Base-by-base conservation (phyloP, 805 yeast genomes). In the Saturnispora saitoi region DNA sequence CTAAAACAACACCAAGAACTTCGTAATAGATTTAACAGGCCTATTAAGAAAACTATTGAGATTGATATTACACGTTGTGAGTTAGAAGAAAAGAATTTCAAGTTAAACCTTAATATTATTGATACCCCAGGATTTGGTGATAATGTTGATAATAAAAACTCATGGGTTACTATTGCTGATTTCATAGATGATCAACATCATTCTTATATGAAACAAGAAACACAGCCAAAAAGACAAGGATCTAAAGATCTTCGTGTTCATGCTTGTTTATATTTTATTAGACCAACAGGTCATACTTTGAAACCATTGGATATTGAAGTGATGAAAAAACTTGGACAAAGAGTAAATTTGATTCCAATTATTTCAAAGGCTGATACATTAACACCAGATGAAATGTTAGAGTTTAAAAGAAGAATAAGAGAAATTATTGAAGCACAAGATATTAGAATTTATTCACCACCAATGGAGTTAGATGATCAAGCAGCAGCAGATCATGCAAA, bases 111-210 rank as follows among this genome's bases (percentile, higher is more conserved):
- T 54, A 88, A 88, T 56, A 75, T 90, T 49, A 80, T 90, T 58
- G 96, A 89, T 66, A 87, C 96, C 2, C 96, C 96, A 8, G 96
- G 96, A 1, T 87, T 88, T 64, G 97, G 96, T 52, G 95, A 87
- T 63, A 85, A 83, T 64, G 84, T 88, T 55, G 84, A 89, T 70
- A 90, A 89, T 68, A 76, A 75, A 59, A 83, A 84, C 63, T 75
- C 93, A 41, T 88, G 95, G 95, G 83, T 81, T 51, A 88, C 96
- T 34, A 77, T 88, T 57, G 73, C 85, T 52, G 95, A 87, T 65
- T 90, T 87, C 65, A 80, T 90, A 54, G 96, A 89, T 65, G 95
- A 87, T 62, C 96, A 89, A 70, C 93, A 87, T 61, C 89, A 83
- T 60, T 75, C 84, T 22, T 88, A 69, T 64, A 84, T 89, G 91